Evolutionary conservation across 805 yeast species (phyloP), one percentile per base, ranked within the genome.

Genomic region (Metschnikowia orientalis): DNA sequence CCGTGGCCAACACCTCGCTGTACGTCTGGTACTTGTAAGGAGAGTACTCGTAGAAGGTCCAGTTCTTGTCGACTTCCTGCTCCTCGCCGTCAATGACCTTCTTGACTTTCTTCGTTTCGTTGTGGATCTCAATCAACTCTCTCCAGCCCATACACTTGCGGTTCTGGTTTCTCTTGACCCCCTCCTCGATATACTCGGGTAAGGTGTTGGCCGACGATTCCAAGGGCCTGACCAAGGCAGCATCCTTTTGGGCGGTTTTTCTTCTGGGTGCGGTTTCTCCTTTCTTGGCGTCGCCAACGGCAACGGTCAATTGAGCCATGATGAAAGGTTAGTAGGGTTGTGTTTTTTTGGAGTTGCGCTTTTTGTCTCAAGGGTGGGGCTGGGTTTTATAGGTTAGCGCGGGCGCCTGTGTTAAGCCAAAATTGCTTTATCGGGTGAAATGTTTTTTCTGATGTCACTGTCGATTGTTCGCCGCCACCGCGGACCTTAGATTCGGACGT

Each of bases 191-290:
- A 44, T 69, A 79, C 42, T 86, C 95, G 44, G 77, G 82, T 14
- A 87, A 67, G 4, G 90, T 84, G 33, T 70, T 63, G 39, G 84
- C 77, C 34, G 75, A 75, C 40, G 73, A 69, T 39, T 77, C 85
- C 2, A 31, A 32, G 5, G 97, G 97, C 50, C 77, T 71, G 5
- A 56, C 57, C 28, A 81, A 51, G 5, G 81, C 63, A 0, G 57
- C 72, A 9, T 72, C 69, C 38, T 71, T 69, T 31, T 67, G 69
- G 30, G 74, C 61, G 37, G 63, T 63, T 49, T 71, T 77, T 63
- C 88, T 75, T 63, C 89, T 75, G 47, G 92, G 90, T 8, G 90
- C 90, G 20, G 92, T 81, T 59, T 84, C 92, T 41, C 86, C 86
- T 11, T 72, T 71, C 45, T 72, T 72, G 28, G 85, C 83, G 50